Conservation (phyloP, 768 basidiomycete genomes). For the Amanita brunnescens region DNA sequence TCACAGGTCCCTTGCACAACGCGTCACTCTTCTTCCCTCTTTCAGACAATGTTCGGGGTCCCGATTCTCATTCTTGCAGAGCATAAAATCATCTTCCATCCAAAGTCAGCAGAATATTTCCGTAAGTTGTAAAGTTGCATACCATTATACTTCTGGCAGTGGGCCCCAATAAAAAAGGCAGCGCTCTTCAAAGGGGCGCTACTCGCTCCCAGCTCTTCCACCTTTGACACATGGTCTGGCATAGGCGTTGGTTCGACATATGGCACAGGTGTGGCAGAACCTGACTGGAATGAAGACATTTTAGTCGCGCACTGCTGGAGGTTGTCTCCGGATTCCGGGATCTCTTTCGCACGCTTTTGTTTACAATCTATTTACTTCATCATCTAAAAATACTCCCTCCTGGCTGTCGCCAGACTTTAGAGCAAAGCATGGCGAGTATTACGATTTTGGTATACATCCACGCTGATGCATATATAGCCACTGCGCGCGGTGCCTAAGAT, state of each 20-base stretch:
- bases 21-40: conserved; percentile 91
- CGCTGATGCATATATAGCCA: conserved; percentile 24
- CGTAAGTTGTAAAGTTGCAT: no score
- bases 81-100: conserved; percentile 51
- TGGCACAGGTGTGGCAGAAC: conserved; percentile 36
- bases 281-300: conserved; percentile 47
- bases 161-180: conserved; percentile 92
- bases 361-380: no score
- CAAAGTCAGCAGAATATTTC: no score
- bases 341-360: not conserved
- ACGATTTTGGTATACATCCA: not conserved
- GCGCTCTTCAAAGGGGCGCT: conserved; percentile 95
- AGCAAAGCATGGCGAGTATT: not conserved
- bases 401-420: no score
- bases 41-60: conserved; percentile 91
- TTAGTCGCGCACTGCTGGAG: conserved; percentile 14
- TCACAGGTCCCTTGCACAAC: conserved; percentile 91
- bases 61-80: conserved; percentile 89
- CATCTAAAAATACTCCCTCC: no score
- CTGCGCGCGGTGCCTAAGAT: conserved; percentile 48
- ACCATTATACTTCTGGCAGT: conserved; percentile 98
- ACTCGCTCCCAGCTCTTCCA: conserved; percentile 81
- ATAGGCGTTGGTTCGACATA: conserved; percentile 62
- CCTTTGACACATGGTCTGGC: conserved; percentile 59
- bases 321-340: not conserved